phyloP scores from a whole-genome alignment of 352 stramenopile species.

The Elongisporangium prolatum region DNA sequence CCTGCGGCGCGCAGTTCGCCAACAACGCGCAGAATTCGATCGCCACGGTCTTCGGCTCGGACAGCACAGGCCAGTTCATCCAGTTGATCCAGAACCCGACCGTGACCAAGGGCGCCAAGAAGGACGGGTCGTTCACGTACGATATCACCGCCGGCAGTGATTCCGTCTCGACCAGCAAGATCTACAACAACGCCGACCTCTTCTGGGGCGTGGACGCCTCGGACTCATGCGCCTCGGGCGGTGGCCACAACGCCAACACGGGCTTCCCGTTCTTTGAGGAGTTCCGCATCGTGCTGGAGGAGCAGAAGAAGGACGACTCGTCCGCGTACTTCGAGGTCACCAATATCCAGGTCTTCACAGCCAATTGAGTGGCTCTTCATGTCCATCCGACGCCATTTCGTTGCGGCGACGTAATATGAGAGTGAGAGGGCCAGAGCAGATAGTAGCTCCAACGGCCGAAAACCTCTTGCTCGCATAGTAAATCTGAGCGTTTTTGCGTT shows the following conservation, averaged over 20 bases:
- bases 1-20: conserved; percentile 64
- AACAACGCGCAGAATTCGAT: conserved; percentile 58
- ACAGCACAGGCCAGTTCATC: conserved; percentile 59
- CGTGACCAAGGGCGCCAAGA: conserved; percentile 51
- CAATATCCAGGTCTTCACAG: conserved; percentile 72
- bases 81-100: conserved; percentile 70
- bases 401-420: no score
- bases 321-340: conserved; percentile 67
- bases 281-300: conserved; percentile 68
- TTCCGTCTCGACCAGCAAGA: conserved; percentile 41
- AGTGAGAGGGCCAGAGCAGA: background rate
- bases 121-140: conserved; percentile 52
- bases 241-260: conserved; percentile 54
- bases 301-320: conserved; percentile 70
- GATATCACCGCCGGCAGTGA: conserved; percentile 44
- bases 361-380: conserved; percentile 27
- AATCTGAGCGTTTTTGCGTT: background rate
- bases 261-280: conserved; percentile 79
- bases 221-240: conserved; percentile 29
- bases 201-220: conserved; percentile 60
- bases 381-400: no score
- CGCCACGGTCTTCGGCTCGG: conserved; percentile 54
- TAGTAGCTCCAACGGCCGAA: background rate
- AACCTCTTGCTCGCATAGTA: background rate
- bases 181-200: conserved; percentile 71